Evolutionary conservation across 176 grass and related monocot species (phyloP), one percentile per base, ranked within the genome.

Genomic region (Ananas comosus): DNA sequence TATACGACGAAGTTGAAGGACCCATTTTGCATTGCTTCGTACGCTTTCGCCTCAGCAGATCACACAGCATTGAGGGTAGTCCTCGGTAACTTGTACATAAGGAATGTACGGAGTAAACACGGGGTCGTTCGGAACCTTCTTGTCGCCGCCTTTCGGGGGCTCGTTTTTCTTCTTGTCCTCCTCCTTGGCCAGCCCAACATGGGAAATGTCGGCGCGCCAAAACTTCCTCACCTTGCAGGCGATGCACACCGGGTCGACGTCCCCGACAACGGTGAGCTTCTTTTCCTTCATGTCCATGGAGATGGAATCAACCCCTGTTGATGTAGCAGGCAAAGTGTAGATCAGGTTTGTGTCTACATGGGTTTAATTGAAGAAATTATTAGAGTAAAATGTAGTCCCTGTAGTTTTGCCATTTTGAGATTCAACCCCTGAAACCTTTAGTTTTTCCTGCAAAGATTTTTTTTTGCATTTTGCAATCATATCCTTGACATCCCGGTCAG

Each of bases 31-130:
- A 42, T 6, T 42, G 33, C 33, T 42, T 1, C 33, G 5, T 7
- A 42, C 33, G 33, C 4, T 42, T 42, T 42, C 70, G 11, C 21
- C 51, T 95, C 80, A 95, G 76, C 76, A 80, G 49, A 96, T 83
- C 51, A 81, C 73, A 73, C 92, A 96, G 5, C 76, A 70, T 73
- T 92, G 91, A 10, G 92, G 86, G 71, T 96, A 65, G 63, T 92
- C 92, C 66, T 96, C 88, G 47, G 59, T 58, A 78, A 86, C 87
- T 24, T 68, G 81, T 71, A 80, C 83, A 75, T 28, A 23, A 74
- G 91, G 86, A 17, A 73, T 29, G 11, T 68, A 52, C 2, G 63
- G 74, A 48, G 71, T 49, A 19, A 10, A 66, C 8, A 64, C 4
- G 29, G 27, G 33, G 23, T 79, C 87, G 13, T 29, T 16, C 21